Evolutionary conservation across 2,329 filamentous ascomycete genomes (phyloP), one percentile per base, ranked within the genome.

Genomic region (Talaromyces islandicus): DNA sequence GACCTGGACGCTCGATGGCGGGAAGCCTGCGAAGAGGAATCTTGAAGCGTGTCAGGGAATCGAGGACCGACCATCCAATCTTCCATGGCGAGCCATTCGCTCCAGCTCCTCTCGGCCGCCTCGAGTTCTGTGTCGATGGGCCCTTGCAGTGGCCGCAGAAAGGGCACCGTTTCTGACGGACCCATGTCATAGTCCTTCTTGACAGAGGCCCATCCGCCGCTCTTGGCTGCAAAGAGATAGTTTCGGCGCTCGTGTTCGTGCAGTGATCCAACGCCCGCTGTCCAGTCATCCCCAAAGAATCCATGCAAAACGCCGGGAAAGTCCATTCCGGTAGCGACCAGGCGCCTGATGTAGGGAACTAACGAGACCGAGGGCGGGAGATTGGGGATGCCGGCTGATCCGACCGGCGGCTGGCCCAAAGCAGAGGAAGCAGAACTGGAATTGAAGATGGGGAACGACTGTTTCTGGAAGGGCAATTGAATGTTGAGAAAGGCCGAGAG

Each of bases 61-160:
- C 90, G 80, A 1, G 90, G 89, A 2, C 92, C 92, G n/a, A 97
- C 80, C 92, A 96, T 96, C 93, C 93, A 97, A 74, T 97, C 93
- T 74, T 96, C 91, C 91, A 97, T 95, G 12, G 91, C 91, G 32
- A 97, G 78, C 93, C 93, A 97, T 69, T 93, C 88, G 71, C 91
- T 95, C 94, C 94, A 99, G 62, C 83, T 87, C 63, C 84, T 83
- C 77, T 97, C 93, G 0, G 92, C 92, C 14, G 80, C 84, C 63
- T 90, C 84, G 63, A 97, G 90, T 77, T 97, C 94, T 24, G 85
- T 84, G 69, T 93, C 86, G 7, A 85, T 84, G 0, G 89, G 86
- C 58, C 87, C 85, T 68, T 89, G 87, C n/a, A 97, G 78, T 4
- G 93, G 92, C 65, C 87, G 87, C 67, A 97, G 78, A 71, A 96